Evolutionary conservation across 805 yeast genomes (phyloP).

Genomic region (Deakozyma indianensis): DNA sequence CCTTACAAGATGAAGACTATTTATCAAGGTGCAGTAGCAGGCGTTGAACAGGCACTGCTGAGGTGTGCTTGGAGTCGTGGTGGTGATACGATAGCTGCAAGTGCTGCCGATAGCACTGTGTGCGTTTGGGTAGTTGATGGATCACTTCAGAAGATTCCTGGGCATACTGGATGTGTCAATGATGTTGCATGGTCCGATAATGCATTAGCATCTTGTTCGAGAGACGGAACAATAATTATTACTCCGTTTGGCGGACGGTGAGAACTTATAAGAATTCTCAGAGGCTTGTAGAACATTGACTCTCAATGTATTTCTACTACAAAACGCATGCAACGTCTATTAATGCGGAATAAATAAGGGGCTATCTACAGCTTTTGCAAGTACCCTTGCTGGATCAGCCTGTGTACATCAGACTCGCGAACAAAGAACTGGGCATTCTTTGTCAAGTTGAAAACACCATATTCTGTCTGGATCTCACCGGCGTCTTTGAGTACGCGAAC

Average conservation of each 20-base stretch:
- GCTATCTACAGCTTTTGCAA: slow-evolving; percentile 56
- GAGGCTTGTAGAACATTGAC: too few species aligned
- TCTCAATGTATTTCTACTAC: too few species aligned
- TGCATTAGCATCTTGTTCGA: slow-evolving; percentile 34
- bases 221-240: slow-evolving; percentile 42
- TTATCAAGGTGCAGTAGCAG: slow-evolving; percentile 44
- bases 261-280: too few species aligned
- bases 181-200: slow-evolving; percentile 40
- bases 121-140: slow-evolving; percentile 48
- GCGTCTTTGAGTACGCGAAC: slow-evolving; percentile 89
- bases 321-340: too few species aligned
- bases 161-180: slow-evolving; percentile 48
- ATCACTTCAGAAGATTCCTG: slow-evolving; percentile 34
- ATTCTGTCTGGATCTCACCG: slow-evolving; percentile 95
- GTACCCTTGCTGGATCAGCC: slow-evolving; percentile 88
- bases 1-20: slow-evolving; percentile 18
- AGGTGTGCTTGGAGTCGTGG: slow-evolving; percentile 30
- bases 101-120: slow-evolving; percentile 46
- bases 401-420: slow-evolving; percentile 84
- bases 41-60: slow-evolving; percentile 35
- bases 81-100: slow-evolving; percentile 34
- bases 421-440: slow-evolving; percentile 92
- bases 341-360: too few species aligned
- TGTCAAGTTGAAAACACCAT: slow-evolving; percentile 79
- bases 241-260: slow-evolving; percentile 3